A percentile compares a stretch with the other conserved stretches of the same genome.
phyloP scores from a whole-genome alignment of 768 basidiomycete species.

The Suillus sp. region DNA sequence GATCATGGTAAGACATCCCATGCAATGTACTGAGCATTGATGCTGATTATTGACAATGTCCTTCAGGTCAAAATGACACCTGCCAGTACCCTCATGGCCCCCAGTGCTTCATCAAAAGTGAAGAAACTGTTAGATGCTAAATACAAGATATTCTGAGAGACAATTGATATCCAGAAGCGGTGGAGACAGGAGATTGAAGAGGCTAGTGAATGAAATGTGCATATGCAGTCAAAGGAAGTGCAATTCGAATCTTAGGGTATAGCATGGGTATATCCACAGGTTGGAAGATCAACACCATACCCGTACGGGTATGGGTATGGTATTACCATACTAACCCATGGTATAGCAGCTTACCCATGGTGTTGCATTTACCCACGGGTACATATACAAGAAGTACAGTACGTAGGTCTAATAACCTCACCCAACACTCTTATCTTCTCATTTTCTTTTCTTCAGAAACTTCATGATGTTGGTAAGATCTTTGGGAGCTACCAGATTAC shows the following conservation, averaged over 20 bases:
- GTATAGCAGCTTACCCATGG: too few relatives aligned
- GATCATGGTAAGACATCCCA: conserved; percentile 69
- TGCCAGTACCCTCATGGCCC: conserved; percentile 68
- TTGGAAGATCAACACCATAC: too few relatives aligned
- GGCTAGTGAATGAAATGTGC: conserved; percentile 34
- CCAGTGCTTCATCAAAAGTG: conserved; percentile 62
- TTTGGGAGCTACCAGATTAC: too few relatives aligned
- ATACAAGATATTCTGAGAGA: conserved; percentile 91
- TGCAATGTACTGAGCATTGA: not conserved
- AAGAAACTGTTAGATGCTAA: conserved; percentile 84
- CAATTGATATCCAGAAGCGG: conserved; percentile 85
- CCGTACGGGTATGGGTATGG: too few relatives aligned
- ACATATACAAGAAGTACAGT: too few relatives aligned
- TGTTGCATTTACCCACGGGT: too few relatives aligned
- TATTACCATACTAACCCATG: too few relatives aligned
- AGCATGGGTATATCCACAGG: too few relatives aligned
- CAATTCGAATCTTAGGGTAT: not conserved
- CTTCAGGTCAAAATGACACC: conserved; percentile 90
- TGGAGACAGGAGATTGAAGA: conserved; percentile 83
- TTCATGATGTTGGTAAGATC: too few relatives aligned
- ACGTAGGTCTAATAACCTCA: too few relatives aligned
- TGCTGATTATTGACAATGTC: conserved; percentile 1
- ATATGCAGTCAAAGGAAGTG: not conserved
- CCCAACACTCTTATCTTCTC: too few relatives aligned
- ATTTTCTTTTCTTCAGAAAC: too few relatives aligned